A percentile compares a stretch with the other conserved stretches of the same genome.
Conservation (phyloP, 163 green algal genomes). For the Smithsoniella earleae region DNA sequence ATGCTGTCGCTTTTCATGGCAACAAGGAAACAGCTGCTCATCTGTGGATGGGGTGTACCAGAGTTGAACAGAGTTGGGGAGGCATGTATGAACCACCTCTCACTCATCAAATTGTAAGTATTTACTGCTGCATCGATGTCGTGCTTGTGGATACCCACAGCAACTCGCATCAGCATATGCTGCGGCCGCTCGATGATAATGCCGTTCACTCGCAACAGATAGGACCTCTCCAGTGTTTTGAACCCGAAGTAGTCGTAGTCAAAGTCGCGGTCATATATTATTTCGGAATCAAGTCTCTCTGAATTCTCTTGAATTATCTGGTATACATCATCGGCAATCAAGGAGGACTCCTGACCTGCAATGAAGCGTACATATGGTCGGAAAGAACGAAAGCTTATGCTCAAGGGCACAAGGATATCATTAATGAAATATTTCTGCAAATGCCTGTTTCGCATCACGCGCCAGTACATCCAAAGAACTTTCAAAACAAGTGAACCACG, state of each 20-base stretch:
- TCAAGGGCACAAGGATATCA: too few species aligned
- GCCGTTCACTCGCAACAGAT: conserved; percentile 91
- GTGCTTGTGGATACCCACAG: conserved; percentile 90
- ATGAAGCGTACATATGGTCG: too few species aligned
- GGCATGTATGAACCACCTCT: conserved; percentile 99
- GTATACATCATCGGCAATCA: conserved; percentile 86
- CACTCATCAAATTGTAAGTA: conserved; percentile 93
- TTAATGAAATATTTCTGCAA: too few species aligned
- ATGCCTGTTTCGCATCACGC: too few species aligned
- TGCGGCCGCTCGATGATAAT: conserved; percentile 95
- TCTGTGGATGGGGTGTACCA: conserved; percentile 85
- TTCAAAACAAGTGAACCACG: too few species aligned
- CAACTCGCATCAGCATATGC: conserved; percentile 99
- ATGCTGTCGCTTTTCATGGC: conserved; percentile 91
- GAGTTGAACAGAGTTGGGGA: conserved; percentile 98
- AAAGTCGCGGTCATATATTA: conserved; percentile 99
- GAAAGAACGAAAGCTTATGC: too few species aligned
- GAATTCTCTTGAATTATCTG: conserved; percentile 82
- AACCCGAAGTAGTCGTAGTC: conserved; percentile 99
- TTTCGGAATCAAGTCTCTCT: conserved; percentile 81
- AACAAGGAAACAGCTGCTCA: conserved; percentile 95
- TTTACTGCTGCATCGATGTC: conserved; percentile 67
- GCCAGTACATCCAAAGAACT: too few species aligned
- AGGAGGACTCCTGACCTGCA: conserved; percentile 53
- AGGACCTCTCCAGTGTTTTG: conserved; percentile 98